phyloP scores from a whole-genome alignment of 768 basidiomycete species.

The Mycena sanguinolenta region DNA sequence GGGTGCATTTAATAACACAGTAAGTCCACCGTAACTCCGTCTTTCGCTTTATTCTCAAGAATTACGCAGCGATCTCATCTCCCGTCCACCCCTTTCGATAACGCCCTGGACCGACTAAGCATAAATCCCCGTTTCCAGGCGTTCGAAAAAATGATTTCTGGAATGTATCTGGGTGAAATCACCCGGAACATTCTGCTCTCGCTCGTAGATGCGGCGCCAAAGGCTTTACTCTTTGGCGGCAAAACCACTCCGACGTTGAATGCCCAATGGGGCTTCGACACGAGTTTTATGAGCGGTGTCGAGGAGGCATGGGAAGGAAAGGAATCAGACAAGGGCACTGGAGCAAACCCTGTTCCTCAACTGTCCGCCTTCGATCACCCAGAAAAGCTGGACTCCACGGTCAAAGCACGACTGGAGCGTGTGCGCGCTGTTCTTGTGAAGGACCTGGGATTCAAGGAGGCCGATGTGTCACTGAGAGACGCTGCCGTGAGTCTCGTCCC shows the following conservation, averaged over 20 bases:
- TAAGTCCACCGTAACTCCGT: slow-evolving; percentile 53
- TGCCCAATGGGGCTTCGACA: slow-evolving; percentile 94
- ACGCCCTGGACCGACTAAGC: slow-evolving; percentile 90
- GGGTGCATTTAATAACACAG: slow-evolving; percentile 97
- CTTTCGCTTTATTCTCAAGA: slow-evolving; percentile 5
- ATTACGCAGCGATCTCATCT: slow-evolving; percentile 77
- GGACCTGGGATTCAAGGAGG: slow-evolving; percentile 69
- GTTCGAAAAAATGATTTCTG: slow-evolving; percentile 98
- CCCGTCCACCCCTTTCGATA: slow-evolving; percentile 92
- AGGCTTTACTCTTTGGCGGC: slow-evolving; percentile 84
- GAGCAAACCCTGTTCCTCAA: slow-evolving; percentile 49
- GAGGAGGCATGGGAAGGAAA: slow-evolving; percentile 80
- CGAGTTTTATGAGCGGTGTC: slow-evolving; percentile 89
- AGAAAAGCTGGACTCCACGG: slow-evolving; percentile 46
- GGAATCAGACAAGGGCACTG: slow-evolving; percentile 41
- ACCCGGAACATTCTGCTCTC: slow-evolving; percentile 87
- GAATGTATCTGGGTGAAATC: slow-evolving; percentile 99
- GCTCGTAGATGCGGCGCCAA: slow-evolving; percentile 82
- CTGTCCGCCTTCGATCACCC: slow-evolving; percentile 51
- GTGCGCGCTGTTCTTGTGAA: slow-evolving; percentile 74
- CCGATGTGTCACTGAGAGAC: slow-evolving; percentile 69
- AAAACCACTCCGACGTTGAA: slow-evolving; percentile 81
- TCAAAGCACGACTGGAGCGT: slow-evolving; percentile 59
- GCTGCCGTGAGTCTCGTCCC: slow-evolving; percentile 59
- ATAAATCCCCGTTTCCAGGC: slow-evolving; percentile 95